Evolutionary conservation across 2,329 filamentous ascomycete genomes (phyloP).

Genomic region (Colletotrichum shisoi): DNA sequence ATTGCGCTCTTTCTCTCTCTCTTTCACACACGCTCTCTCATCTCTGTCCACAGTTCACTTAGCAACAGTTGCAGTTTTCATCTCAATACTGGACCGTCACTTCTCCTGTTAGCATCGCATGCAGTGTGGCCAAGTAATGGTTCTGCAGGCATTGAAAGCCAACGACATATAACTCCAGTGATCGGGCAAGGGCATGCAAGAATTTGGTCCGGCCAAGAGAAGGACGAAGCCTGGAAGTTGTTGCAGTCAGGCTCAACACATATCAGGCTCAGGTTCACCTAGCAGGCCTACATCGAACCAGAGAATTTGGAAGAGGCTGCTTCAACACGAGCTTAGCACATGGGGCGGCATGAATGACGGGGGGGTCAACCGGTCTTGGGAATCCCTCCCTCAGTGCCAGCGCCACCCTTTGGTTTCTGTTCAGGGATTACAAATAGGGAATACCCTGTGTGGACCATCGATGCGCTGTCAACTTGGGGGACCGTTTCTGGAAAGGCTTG

Average conservation of each 20-base stretch:
- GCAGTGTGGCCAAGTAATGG: background rate
- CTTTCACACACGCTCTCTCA: background rate
- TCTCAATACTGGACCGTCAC: background rate
- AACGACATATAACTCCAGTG: conserved; percentile 2
- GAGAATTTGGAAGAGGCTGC: background rate
- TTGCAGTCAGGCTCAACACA: conserved; percentile 3
- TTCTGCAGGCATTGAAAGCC: conserved; percentile 12
- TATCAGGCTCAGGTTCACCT: conserved; percentile 13
- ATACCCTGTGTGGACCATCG: conserved; percentile 16
- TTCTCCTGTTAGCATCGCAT: background rate
- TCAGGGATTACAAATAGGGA: conserved; percentile 17
- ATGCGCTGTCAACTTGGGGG: conserved; percentile 46
- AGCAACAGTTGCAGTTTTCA: conserved; percentile 1
- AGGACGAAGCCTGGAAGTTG: background rate
- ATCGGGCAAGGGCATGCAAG: conserved; percentile 7
- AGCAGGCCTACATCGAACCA: background rate
- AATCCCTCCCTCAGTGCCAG: conserved; percentile 13
- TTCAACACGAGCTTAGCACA: conserved; percentile 9
- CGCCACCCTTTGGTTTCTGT: background rate
- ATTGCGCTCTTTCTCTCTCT: background rate
- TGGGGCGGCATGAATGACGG: conserved; percentile 15
- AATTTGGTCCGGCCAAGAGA: background rate
- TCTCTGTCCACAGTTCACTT: conserved; percentile 14
- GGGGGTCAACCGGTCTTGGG: conserved; percentile 16
- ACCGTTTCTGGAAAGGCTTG: conserved; percentile 47